phyloP scores from a whole-genome alignment of 805 yeast genomes.

The Metschnikowia amazonensis region DNA sequence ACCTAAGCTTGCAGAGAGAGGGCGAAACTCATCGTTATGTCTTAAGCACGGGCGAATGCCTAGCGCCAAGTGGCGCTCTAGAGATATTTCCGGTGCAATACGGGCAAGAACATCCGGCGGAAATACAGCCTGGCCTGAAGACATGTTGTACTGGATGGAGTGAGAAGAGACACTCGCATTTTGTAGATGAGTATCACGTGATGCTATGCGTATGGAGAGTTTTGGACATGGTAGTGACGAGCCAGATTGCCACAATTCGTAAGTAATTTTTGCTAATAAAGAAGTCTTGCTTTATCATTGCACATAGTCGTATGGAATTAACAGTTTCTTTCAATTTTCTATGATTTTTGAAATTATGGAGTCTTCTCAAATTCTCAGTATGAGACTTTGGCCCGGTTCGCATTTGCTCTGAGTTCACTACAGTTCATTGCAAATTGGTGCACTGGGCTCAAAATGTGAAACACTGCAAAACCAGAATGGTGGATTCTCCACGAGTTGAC shows the following conservation, averaged over 20 bases:
- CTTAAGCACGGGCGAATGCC: conserved; percentile 78
- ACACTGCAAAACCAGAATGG: too few relatives aligned
- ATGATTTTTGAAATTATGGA: neutral
- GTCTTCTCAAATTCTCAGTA: neutral
- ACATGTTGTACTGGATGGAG: conserved; percentile 4
- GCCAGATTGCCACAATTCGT: too few relatives aligned
- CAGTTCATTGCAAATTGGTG: too few relatives aligned
- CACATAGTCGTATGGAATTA: too few relatives aligned
- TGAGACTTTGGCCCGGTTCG: neutral
- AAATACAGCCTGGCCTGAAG: conserved; percentile 45
- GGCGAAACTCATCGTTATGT: conserved; percentile 66
- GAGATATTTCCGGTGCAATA: conserved; percentile 78
- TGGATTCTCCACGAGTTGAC: too few relatives aligned
- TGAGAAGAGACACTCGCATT: neutral
- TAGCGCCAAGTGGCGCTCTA: conserved; percentile 70
- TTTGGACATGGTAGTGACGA: too few relatives aligned
- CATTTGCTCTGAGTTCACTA: neutral
- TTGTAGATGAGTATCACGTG: conserved; percentile 7
- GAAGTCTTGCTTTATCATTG: too few relatives aligned
- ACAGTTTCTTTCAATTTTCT: neutral
- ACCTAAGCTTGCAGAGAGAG: conserved; percentile 40
- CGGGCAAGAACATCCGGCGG: conserved; percentile 81
- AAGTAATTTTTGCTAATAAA: too few relatives aligned
- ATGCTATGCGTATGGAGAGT: neutral
- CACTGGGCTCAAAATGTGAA: too few relatives aligned